phyloP scores from a whole-genome alignment of 2,329 filamentous ascomycete genomes.

The Lasiodiplodia hormozganensis region DNA sequence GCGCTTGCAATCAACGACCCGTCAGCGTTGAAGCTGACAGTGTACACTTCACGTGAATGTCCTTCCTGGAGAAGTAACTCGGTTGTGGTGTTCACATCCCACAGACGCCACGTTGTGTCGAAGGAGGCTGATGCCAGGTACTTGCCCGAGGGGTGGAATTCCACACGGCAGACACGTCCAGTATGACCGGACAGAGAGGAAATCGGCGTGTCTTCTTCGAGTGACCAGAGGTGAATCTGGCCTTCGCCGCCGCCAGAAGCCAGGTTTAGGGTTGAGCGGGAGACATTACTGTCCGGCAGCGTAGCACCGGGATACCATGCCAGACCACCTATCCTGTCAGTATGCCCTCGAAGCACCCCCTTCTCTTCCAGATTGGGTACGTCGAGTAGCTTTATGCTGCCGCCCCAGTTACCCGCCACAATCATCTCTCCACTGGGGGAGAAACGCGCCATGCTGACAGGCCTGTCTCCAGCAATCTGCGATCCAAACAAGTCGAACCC shows the following conservation, averaged over 20 bases:
- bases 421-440: slow-evolving; percentile 83
- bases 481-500: slow-evolving; percentile 91
- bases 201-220: slow-evolving; percentile 84
- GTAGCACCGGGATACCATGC: slow-evolving; percentile 90
- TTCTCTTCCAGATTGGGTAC: slow-evolving; percentile 83
- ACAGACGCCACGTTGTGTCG: slow-evolving; percentile 95
- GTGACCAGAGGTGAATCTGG: slow-evolving; percentile 86
- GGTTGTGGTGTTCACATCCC: slow-evolving; percentile 86
- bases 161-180: slow-evolving; percentile 86
- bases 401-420: slow-evolving; percentile 92
- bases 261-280: slow-evolving; percentile 77
- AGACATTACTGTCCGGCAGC: slow-evolving; percentile 72
- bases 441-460: slow-evolving; percentile 91
- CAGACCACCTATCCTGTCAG: slow-evolving; percentile 85
- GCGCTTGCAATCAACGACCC: slow-evolving; percentile 89
- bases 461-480: slow-evolving; percentile 88
- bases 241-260: slow-evolving; percentile 91
- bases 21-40: slow-evolving; percentile 87
- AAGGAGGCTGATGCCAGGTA: slow-evolving; percentile 94
- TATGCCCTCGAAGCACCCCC: slow-evolving; percentile 80
- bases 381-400: slow-evolving; percentile 83
- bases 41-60: slow-evolving; percentile 91
- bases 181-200: slow-evolving; percentile 83
- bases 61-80: slow-evolving; percentile 92
- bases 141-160: slow-evolving; percentile 90